phyloP scores from a whole-genome alignment of 805 yeast genomes.

The Candida silvatica region DNA sequence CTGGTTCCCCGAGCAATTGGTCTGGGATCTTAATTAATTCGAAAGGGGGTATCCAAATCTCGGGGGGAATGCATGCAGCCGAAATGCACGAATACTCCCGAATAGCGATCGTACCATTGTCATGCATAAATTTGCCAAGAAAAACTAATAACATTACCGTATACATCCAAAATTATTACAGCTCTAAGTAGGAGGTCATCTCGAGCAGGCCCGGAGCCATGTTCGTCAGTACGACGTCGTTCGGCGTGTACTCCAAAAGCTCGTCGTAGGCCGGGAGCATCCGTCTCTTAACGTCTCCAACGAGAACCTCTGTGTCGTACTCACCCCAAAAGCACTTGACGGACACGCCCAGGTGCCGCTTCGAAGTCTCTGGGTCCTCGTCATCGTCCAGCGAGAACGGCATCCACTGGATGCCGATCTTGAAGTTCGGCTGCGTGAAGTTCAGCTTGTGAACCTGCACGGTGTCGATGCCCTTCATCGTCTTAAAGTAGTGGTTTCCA shows the following conservation, averaged over 20 bases:
- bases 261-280: slow-evolving; percentile 69
- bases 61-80: too few relatives aligned
- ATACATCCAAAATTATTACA: too few relatives aligned
- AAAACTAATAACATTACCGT: too few relatives aligned
- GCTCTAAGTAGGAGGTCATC: slow-evolving; percentile 24
- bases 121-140: too few relatives aligned
- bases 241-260: slow-evolving; percentile 57
- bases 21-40: too few relatives aligned
- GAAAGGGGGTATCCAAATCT: too few relatives aligned
- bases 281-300: slow-evolving; percentile 26
- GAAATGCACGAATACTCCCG: too few relatives aligned
- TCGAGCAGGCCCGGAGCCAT: slow-evolving; percentile 60
- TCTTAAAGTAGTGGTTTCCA: slow-evolving; percentile 36
- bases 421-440: slow-evolving; percentile 46
- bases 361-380: slow-evolving; percentile 22
- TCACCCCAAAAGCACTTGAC: slow-evolving; percentile 79
- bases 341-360: slow-evolving; percentile 37
- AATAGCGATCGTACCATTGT: too few relatives aligned
- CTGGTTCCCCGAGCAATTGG: too few relatives aligned
- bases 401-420: slow-evolving; percentile 67
- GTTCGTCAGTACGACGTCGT: slow-evolving; percentile 57
- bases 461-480: slow-evolving; percentile 54
- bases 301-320: slow-evolving; percentile 36
- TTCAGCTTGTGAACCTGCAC: slow-evolving; percentile 56
- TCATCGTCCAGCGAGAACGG: slow-evolving; percentile 47